Evolutionary conservation across 2,329 filamentous ascomycete genomes (phyloP).

Genomic region (Neobulgaria alba): DNA sequence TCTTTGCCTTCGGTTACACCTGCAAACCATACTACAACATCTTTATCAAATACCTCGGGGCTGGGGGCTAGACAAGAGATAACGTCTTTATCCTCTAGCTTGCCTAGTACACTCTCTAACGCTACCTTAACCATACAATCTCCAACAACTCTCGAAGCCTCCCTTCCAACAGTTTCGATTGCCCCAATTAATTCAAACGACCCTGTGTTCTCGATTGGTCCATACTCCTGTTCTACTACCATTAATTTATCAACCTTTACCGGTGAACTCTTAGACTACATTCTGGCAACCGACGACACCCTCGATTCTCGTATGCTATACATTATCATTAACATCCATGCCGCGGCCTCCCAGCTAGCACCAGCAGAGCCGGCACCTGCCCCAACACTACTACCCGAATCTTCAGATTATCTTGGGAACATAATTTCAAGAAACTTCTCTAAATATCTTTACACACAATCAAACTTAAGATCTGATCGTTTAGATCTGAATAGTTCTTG

Average conservation of each 20-base stretch:
- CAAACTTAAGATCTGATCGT: conserved; percentile 40
- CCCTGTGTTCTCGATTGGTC: conserved; percentile 39
- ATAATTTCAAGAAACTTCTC: conserved; percentile 40
- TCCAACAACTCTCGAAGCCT: conserved; percentile 14
- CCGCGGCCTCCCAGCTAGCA: conserved; percentile 35
- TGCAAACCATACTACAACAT: no score
- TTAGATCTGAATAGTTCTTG: conserved; percentile 49
- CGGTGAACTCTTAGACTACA: conserved; percentile 42
- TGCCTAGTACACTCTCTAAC: neutral
- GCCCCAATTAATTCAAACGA: conserved; percentile 15
- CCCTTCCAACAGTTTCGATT: conserved; percentile 12
- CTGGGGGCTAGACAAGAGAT: conserved; percentile 1
- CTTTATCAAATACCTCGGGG: neutral
- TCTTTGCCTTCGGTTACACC: conserved; percentile 7
- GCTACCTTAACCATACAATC: neutral
- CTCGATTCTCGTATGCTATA: conserved; percentile 44
- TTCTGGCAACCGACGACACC: conserved; percentile 43
- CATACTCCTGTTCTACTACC: conserved; percentile 44
- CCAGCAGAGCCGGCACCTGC: neutral
- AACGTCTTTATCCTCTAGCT: neutral
- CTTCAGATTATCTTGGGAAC: conserved; percentile 36
- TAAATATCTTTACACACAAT: conserved; percentile 45
- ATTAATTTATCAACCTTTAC: conserved; percentile 43
- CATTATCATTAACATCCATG: conserved; percentile 51
- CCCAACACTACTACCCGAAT: conserved; percentile 34